phyloP scores from a whole-genome alignment of 495 filamentous ascomycete genomes.

The Tuber calosporum region DNA sequence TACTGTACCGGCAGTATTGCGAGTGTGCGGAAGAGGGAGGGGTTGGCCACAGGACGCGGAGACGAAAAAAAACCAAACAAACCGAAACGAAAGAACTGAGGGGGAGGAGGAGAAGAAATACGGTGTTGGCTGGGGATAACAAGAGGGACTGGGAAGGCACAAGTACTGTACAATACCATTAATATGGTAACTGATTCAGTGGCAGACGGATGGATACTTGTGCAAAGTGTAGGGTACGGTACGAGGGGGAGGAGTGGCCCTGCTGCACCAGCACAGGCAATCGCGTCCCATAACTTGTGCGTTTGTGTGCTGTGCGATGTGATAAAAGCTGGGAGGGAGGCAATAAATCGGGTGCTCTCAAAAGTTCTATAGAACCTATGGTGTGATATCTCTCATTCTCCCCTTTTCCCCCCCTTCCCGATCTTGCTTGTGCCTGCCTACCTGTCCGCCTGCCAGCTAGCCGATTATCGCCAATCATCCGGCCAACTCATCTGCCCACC shows the following conservation, averaged over 20 bases:
- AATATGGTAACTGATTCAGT: no score
- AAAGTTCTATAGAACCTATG: background rate
- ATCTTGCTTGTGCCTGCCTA: constrained; percentile 32
- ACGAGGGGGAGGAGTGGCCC: background rate
- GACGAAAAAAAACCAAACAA: background rate
- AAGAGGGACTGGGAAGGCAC: background rate
- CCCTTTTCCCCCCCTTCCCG: constrained; percentile 18
- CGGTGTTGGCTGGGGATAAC: background rate
- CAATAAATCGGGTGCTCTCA: background rate
- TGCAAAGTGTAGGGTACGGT: background rate
- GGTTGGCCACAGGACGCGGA: background rate
- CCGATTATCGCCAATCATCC: constrained; percentile 21
- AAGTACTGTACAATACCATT: no score
- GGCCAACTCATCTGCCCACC: constrained; percentile 26
- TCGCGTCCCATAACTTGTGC: background rate
- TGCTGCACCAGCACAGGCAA: background rate
- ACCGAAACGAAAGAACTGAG: background rate
- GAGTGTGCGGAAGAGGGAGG: background rate
- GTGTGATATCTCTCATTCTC: constrained; percentile 3
- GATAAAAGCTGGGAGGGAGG: background rate
- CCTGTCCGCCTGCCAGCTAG: background rate
- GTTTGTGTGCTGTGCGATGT: background rate
- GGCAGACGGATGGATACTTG: no score
- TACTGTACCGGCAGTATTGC: background rate
- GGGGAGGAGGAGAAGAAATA: background rate